A percentile compares a stretch with the other conserved stretches of the same genome.
Conservation (phyloP, 2,329 filamentous ascomycete genomes). For the Macroventuria anomochaeta region DNA sequence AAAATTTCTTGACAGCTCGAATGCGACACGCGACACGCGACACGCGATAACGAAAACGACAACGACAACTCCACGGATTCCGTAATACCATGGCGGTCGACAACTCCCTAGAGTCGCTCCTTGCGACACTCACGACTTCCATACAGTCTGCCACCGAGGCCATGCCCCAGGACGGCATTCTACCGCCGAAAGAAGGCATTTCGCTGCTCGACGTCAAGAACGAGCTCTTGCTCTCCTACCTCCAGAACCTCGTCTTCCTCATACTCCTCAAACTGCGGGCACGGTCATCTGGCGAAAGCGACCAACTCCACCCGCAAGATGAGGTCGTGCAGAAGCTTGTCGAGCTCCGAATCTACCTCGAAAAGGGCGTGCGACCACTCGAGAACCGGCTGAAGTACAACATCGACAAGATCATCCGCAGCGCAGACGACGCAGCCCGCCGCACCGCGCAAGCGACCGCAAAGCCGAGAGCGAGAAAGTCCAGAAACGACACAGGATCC, state of each 20-base stretch:
- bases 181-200: conserved; percentile 83
- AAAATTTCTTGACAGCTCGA: conserved; percentile 12
- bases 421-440: conserved; percentile 71
- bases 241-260: conserved; percentile 91
- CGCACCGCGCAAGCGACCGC: conserved; percentile 36
- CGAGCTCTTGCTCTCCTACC: conserved; percentile 93
- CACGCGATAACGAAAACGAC: neutral
- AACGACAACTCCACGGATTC: neutral
- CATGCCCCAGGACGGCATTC: conserved; percentile 64
- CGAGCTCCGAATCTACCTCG: conserved; percentile 88
- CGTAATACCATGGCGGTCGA: conserved; percentile 45
- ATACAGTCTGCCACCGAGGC: conserved; percentile 65
- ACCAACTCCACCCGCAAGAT: conserved; percentile 60
- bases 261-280: conserved; percentile 76
- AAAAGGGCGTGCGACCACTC: conserved; percentile 87
- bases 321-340: conserved; percentile 85
- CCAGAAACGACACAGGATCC: conserved; percentile 47
- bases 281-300: conserved; percentile 43
- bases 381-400: conserved; percentile 93
- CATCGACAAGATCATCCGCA: conserved; percentile 90
- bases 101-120: conserved; percentile 49
- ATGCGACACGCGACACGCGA: neutral
- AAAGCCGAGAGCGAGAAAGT: conserved; percentile 30
- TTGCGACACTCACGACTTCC: conserved; percentile 61
- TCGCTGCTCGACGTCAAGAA: conserved; percentile 96